Evolutionary conservation across 371 early-diverging fungal genomes (phyloP), one percentile per base, ranked within the genome.

Genomic region (Syncephalastrum sp.): DNA sequence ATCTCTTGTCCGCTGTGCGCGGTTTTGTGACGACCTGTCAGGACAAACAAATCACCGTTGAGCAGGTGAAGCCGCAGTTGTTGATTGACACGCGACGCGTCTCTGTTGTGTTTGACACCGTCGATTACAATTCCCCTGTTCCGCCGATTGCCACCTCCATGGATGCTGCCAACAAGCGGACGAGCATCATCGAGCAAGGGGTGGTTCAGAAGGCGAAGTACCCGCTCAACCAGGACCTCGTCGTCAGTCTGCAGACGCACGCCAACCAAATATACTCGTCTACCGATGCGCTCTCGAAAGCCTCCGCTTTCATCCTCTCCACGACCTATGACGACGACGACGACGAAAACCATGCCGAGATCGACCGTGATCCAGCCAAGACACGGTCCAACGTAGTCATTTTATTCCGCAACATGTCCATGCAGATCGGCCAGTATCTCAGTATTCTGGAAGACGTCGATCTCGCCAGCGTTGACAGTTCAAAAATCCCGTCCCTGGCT

Each of bases 1-100:
- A 91, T 53, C 85, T 95, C 3, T 76, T 93, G 27, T 74, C 85
- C 6, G 82, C 91, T 14, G 89, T 92, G 10, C 82, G 90, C 33
- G 82, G 83, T 42, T 96, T 95, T 62, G 72, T 79, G 0, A 53
- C 68, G 6, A 54, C 60, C 4, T 75, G 75, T 50, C 79, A 73
- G 48, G 61, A 66, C n/a, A 71, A 68, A 43, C 58, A 71, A 8
- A 51, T 79, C n/a, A 49, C 16, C 15, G 61, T 79, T 17, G 64
- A 64, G 13, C 64, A 61, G 19, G 64, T 73, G 24, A 61, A 56
- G 10, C 74, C 74, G 10, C 57, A 65, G 54, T 24, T 67, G 16
- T 15, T 77, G 83, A 49, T 51, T 49, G 59, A 57, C 29, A 16
- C 61, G 4, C 8, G 23, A 3, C 23, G 44, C 41, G 41, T 33